Base-by-base conservation (phyloP, 2,329 filamentous ascomycete genomes). In the Tolypocladium ovalisporum region DNA sequence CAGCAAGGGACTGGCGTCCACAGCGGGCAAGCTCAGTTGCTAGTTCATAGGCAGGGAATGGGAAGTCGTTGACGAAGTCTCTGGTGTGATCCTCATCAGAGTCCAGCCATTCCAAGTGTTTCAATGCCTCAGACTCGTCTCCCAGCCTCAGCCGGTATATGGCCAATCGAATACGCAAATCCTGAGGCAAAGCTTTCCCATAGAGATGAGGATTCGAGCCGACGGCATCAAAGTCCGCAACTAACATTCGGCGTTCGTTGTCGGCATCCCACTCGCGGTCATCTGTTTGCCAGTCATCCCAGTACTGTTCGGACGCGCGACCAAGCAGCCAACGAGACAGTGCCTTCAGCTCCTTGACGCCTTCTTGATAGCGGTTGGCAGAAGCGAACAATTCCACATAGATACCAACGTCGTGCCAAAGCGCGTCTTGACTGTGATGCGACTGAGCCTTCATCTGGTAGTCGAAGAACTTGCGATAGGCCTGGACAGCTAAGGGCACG, bases 221-320 rank as follows among this genome's bases (percentile, higher is more conserved):
- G 3, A 73, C 78, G 5, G 79, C 75, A 10, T 77, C 71, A 67
- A 88, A 96, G 1, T 80, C 80, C 2, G 80, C 70, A 6, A 89
- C 79, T 58, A 79, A 71, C 2, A 76, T 70, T 58, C 92, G 84
- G 60, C 94, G 86, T 24, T 80, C 77, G 66, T 90, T 83, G 51
- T 86, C 80, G 6, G 81, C 72, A 68, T 99, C 94, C 84, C 91
- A 99, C 72, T 99, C 94, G 57, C 91, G 81, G 69, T 96, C 91
- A 67, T 97, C 90, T 6, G 82, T 77, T 35, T 80, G 76, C 62
- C 81, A 78, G 10, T 79, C 68, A 58, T 95, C 87, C 94, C 94
- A 99, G 65, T 85, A 90, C 0, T 66, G 71, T 68, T 99, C 92
- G 5, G 81, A 75, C 39, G 79, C 75, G 54, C 94, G 85, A 10